Evolutionary conservation across 2,329 filamentous ascomycete species (phyloP).

Genomic region (Celoporthe dispersa): DNA sequence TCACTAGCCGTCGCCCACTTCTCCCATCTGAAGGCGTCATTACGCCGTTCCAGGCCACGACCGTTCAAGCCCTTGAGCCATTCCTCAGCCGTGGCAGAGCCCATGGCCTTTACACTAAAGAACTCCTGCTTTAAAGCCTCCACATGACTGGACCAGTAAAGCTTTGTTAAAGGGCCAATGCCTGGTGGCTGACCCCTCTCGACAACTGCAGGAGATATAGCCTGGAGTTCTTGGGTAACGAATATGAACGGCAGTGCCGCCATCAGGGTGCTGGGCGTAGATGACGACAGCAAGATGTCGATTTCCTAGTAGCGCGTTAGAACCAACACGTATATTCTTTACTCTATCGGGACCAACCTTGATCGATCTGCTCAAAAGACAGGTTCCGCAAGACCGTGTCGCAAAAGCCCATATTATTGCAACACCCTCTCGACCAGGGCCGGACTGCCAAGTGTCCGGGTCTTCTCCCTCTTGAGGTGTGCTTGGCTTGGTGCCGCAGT

Average conservation of each 20-base stretch:
- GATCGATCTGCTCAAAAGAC: constrained; percentile 62
- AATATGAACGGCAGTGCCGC: constrained; percentile 73
- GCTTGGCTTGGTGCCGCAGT: constrained; percentile 58
- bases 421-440: constrained; percentile 65
- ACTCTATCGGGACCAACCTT: constrained; percentile 58
- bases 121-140: constrained; percentile 66
- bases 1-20: constrained; percentile 64
- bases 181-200: constrained; percentile 53
- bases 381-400: constrained; percentile 67
- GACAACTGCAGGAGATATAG: constrained; percentile 60
- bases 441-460: constrained; percentile 57
- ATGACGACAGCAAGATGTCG: constrained; percentile 67
- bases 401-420: constrained; percentile 74
- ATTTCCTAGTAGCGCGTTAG: constrained; percentile 60
- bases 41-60: constrained; percentile 63
- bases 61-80: constrained; percentile 77
- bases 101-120: constrained; percentile 65
- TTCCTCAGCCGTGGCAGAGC: constrained; percentile 71
- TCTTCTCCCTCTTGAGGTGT: constrained; percentile 31
- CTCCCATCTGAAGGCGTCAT: constrained; percentile 72
- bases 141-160: constrained; percentile 67
- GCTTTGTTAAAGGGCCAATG: constrained; percentile 62
- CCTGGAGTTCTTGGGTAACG: constrained; percentile 63
- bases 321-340: constrained; percentile 16
- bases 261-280: constrained; percentile 63